Evolutionary conservation across 2,329 filamentous ascomycete species (phyloP), one percentile per base, ranked within the genome.

Genomic region (Penicillium glabrum): DNA sequence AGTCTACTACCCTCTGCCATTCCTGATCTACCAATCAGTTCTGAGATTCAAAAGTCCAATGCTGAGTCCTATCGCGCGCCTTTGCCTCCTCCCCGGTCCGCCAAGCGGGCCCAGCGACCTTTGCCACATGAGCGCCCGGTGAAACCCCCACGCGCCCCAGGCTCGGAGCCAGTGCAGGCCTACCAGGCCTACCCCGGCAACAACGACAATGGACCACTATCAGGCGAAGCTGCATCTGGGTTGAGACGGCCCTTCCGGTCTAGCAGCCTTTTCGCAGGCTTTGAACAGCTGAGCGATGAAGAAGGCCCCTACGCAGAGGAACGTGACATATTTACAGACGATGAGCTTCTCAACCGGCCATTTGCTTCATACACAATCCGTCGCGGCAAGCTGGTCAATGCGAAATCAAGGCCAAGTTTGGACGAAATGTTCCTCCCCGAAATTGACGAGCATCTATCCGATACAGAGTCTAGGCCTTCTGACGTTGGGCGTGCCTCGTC

Each of bases 191-290:
- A 92, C 69, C 88, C 89, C 2, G 89, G 88, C 0, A 91, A 91
- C 71, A 92, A 93, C 66, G 90, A 95, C 66, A 88, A 93, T 66
- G 89, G 89, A 0, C 89, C 89, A 2, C 76, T 92, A 41, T 86
- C 87, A 1, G 77, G 74, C 21, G 75, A 79, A 54, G 80, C 84
- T 14, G 83, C 81, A 52, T 81, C 82, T 2, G 83, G 86, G 2
- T 80, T 89, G 69, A 83, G 87, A 58, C 83, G 88, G 16, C 89
- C 90, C 1, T 87, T 89, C 68, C 83, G 90, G 54, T 87, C 90
- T 48, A 93, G 89, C 74, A 95, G 90, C 69, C 79, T 96, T n/a
- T 95, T 95, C 73, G 89, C 90, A 31, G 90, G 90, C 0, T 95
- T 96, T 63, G 90, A 93, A 46, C 85, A 85, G 13, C 81, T 80